phyloP scores from a whole-genome alignment of 2,329 filamentous ascomycete species.

The Phialocephala sp. region DNA sequence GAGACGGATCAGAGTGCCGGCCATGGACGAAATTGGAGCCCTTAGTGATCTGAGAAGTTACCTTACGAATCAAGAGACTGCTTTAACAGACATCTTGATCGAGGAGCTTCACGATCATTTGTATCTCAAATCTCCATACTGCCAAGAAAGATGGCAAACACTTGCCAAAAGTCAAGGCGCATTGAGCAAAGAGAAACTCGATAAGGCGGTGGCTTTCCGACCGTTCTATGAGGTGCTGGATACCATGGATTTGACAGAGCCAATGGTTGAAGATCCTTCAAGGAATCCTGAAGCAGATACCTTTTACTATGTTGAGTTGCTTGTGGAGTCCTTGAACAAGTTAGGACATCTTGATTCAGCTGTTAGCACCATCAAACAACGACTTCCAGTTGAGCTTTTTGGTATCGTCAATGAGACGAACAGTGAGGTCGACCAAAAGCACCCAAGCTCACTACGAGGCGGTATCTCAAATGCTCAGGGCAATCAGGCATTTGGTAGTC shows the following conservation, averaged over 20 bases:
- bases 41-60: conserved; percentile 86
- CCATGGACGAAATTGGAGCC: conserved; percentile 90
- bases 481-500: conserved; percentile 66
- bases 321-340: conserved; percentile 89
- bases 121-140: conserved; percentile 97
- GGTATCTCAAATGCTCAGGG: conserved; percentile 55
- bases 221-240: conserved; percentile 67
- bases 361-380: conserved; percentile 88
- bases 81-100: conserved; percentile 92
- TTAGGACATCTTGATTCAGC: conserved; percentile 85
- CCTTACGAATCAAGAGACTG: conserved; percentile 89
- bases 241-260: conserved; percentile 62
- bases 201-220: conserved; percentile 47
- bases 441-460: conserved; percentile 79
- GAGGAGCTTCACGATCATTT: conserved; percentile 97
- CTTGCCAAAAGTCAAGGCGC: conserved; percentile 71
- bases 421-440: conserved; percentile 88
- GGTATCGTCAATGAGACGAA: conserved; percentile 94
- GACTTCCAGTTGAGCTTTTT: conserved; percentile 92
- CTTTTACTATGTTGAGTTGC: conserved; percentile 86
- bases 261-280: conserved; percentile 82
- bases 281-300: conserved; percentile 96
- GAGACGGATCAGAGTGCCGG: conserved; percentile 81
- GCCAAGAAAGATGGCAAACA: conserved; percentile 91
- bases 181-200: conserved; percentile 49